These are phyloP conservation scores for Colletotrichum sp. DNA, from an alignment of 2,329 filamentous ascomycete species.

Conservation along the genomic window DNA sequence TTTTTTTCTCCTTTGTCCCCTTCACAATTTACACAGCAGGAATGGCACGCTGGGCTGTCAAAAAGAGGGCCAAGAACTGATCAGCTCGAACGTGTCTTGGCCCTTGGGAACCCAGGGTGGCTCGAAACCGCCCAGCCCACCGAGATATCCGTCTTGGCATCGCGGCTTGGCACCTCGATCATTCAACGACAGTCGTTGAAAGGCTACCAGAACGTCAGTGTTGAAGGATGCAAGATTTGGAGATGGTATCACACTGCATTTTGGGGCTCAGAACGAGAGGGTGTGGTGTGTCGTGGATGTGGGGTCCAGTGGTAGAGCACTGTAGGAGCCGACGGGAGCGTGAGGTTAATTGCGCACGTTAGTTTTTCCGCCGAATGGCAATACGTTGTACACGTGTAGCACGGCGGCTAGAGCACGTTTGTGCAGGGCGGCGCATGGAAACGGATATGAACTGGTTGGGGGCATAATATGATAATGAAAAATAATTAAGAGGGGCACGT, in stretches of 20 bases:
- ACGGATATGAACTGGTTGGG: not conserved
- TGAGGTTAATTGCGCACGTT: not conserved
- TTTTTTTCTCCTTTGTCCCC: not conserved
- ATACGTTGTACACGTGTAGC: not conserved
- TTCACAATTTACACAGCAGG: not conserved
- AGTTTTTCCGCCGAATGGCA: not conserved
- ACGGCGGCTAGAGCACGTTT: not conserved
- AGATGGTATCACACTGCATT: not conserved
- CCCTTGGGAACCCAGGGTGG: not conserved
- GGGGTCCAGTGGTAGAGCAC: not conserved
- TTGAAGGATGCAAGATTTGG: not conserved
- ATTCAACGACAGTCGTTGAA: not conserved
- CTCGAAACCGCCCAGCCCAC: not conserved
- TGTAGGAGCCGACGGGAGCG: not conserved
- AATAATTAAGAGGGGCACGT: not conserved
- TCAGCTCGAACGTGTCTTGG: not conserved
- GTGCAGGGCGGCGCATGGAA: conserved; percentile 3
- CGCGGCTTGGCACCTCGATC: not conserved
- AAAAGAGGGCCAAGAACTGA: not conserved
- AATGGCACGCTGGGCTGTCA: not conserved
- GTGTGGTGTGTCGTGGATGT: not conserved
- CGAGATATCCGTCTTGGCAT: conserved; percentile 15
- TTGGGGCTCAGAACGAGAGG: not conserved
- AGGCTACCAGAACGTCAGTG: not conserved
- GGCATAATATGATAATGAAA: not conserved